Base-by-base conservation (phyloP, 1,284 basidiomycete species). In the Apiotrichum laibachii region DNA sequence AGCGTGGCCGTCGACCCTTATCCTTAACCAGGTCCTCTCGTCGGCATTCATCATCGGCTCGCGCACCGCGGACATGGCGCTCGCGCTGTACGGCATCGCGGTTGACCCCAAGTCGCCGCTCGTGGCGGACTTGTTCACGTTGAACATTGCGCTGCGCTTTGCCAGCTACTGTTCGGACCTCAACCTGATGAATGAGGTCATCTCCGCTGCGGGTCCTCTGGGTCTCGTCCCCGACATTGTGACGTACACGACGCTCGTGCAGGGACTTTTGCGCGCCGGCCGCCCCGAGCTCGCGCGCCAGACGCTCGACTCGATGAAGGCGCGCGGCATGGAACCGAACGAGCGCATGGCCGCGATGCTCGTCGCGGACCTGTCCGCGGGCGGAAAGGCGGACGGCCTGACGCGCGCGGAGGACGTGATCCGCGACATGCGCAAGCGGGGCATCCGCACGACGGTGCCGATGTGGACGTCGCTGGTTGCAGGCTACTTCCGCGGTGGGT, bases 191-290 rank as follows among this genome's bases (percentile, higher is more conserved):
- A 84, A 85, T 16, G 61, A 84, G 21, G 76, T 93, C 22, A 81
- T 84, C 58, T 77, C 78, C 46, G 84, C 91, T 77, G 77, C 81
- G 21, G 75, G 79, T 5, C 79, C 77, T 22, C 63, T 66, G 2
- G 81, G 81, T 0, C 69, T 92, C 37, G 67, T 74, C 12, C 88
- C 88, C 10, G 89, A 93, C 68, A 84, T 87, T 6, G 85, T 87
- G 74, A 92, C 87, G 0, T 93, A 86, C 73, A 89, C 90, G 3
- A 89, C 86, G 5, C 82, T 93, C 33, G 84, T 92, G 13, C 84
- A 86, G 26, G 87, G 88, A 1, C 72, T 92, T 57, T 82, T 88
- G 37, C 85, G 84, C 63, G 83, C 84, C 9, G 83, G 85, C n/a
- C 82, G 85, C 53, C 75, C 82, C 34, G 86, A 91, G 65, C 86